Conservation (phyloP, 2,329 filamentous ascomycete species). For the Stylonectria norvegica region DNA sequence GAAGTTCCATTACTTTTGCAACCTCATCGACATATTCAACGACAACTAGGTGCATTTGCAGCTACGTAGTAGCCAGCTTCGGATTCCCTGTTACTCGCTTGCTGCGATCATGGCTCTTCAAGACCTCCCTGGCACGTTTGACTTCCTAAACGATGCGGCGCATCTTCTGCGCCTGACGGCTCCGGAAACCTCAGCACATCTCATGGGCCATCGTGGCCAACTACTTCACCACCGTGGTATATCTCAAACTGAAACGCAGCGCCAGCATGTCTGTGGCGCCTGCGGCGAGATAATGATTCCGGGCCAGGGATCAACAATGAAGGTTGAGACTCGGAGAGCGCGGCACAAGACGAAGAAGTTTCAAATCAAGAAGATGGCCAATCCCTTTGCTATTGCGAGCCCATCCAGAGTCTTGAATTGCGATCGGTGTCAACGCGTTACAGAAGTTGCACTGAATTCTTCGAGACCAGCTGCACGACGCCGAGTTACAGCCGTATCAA, state of each 20-base stretch:
- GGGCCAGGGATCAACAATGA: conserved; percentile 43
- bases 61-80: too few relatives aligned
- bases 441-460: conserved; percentile 38
- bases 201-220: conserved; percentile 53
- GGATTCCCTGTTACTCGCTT: too few relatives aligned
- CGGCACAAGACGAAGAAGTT: conserved; percentile 8
- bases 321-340: conserved; percentile 31
- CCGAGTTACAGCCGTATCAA: conserved; percentile 14
- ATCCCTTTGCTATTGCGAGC: too few relatives aligned
- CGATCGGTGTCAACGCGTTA: conserved; percentile 43
- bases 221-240: conserved; percentile 48
- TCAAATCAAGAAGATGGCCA: too few relatives aligned
- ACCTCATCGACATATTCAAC: neutral
- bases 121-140: conserved; percentile 30
- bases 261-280: conserved; percentile 53
- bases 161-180: conserved; percentile 52
- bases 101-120: conserved; percentile 15
- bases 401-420: conserved; percentile 39
- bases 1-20: conserved; percentile 4
- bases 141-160: conserved; percentile 56
- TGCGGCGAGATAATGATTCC: conserved; percentile 61
- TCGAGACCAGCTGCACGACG: conserved; percentile 32
- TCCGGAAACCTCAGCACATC: conserved; percentile 56
- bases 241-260: conserved; percentile 44
- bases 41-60: too few relatives aligned